These are phyloP conservation scores for Aquilaria sinensis DNA, from an alignment of 345 rosid genomes.

Conservation along the genomic window DNA sequence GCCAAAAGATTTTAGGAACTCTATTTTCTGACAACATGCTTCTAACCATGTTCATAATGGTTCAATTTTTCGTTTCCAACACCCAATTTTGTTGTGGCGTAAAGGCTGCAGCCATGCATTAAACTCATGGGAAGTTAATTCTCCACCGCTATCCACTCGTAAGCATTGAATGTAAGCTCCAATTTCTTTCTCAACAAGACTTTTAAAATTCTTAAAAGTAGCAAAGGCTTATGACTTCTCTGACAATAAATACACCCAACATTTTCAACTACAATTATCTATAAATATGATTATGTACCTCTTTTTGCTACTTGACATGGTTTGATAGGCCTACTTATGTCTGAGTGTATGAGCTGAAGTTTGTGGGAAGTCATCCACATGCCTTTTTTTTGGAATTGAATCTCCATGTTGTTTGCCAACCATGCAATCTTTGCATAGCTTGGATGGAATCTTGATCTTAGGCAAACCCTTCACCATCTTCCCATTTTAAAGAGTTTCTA, in stretches of 20 bases:
- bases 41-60: background rate
- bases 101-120: background rate
- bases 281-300: background rate
- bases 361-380: background rate
- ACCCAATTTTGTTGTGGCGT: background rate
- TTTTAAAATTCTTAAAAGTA: background rate
- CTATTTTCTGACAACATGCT: background rate
- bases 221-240: background rate
- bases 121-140: background rate
- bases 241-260: background rate
- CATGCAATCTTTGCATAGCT: background rate
- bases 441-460: background rate
- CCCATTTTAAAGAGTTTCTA: background rate
- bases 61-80: conserved; percentile 6
- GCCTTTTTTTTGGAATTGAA: background rate
- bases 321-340: background rate
- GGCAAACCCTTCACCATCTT: background rate
- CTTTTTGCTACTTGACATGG: background rate
- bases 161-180: background rate
- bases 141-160: conserved; percentile 1
- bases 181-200: conserved; percentile 1
- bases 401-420: background rate
- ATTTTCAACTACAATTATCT: background rate
- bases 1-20: conserved; percentile 3
- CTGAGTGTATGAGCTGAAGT: background rate